phyloP scores from a whole-genome alignment of 108 stramenopile genomes.

The Cylindrotheca closterium region DNA sequence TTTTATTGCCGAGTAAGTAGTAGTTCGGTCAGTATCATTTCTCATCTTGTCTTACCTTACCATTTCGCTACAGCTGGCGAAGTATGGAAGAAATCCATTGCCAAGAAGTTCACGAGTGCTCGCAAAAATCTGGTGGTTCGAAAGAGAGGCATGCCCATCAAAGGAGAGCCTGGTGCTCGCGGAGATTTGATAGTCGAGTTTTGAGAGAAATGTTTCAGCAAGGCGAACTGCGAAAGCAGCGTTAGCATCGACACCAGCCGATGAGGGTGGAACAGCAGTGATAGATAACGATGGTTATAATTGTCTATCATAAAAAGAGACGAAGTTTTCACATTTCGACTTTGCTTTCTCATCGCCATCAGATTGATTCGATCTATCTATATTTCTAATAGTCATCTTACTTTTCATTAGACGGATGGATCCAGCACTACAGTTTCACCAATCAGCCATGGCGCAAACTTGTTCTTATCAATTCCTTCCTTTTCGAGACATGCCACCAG shows the following conservation, averaged over 20 bases:
- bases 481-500: conserved; percentile 10
- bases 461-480: neutral
- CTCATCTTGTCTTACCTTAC: too few species aligned
- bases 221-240: neutral
- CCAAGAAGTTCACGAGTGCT: neutral
- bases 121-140: conserved; percentile 47
- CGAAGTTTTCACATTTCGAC: too few species aligned
- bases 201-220: conserved; percentile 1
- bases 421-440: conserved; percentile 27
- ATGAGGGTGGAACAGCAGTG: neutral
- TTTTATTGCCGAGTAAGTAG: conserved; percentile 46
- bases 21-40: neutral
- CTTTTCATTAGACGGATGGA: too few species aligned
- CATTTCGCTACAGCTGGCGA: conserved; percentile 42
- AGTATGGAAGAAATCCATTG: conserved; percentile 23
- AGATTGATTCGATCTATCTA: too few species aligned
- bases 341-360: too few species aligned
- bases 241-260: neutral
- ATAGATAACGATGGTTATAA: too few species aligned
- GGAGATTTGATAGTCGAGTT: conserved; percentile 75
- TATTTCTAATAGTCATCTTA: too few species aligned
- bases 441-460: conserved; percentile 21
- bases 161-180: conserved; percentile 48
- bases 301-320: too few species aligned
- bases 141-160: conserved; percentile 69